Percentiles rank a stretch among this genome's conserved stretches.
Evolutionary conservation across 345 rosid genomes (phyloP).

Genomic region (Citrus cavaleriei): DNA sequence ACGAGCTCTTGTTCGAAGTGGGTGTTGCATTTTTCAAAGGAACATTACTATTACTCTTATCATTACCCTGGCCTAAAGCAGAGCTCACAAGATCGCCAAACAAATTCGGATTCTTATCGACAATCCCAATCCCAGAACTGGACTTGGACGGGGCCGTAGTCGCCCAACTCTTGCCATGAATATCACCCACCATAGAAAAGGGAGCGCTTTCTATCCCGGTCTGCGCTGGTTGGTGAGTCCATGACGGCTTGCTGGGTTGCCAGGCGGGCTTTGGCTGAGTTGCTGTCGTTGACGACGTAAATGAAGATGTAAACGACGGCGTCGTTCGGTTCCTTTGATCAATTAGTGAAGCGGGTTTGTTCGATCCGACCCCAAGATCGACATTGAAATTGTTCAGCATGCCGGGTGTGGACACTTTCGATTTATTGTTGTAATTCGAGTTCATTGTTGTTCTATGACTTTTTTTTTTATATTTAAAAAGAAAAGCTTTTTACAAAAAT

Average conservation of each 20-base stretch:
- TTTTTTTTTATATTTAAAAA: neutral
- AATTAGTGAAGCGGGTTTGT: slow-evolving; percentile 56
- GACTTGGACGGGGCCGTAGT: slow-evolving; percentile 44
- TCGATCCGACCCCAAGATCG: slow-evolving; percentile 75
- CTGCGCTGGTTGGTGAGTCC: slow-evolving; percentile 84
- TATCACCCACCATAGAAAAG: slow-evolving; percentile 85
- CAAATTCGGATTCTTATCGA: slow-evolving; percentile 65
- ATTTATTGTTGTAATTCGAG: slow-evolving; percentile 54
- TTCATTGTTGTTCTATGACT: slow-evolving; percentile 32
- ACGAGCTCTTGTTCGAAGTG: slow-evolving; percentile 36
- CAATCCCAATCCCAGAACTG: slow-evolving; percentile 53
- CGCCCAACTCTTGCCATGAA: slow-evolving; percentile 82
- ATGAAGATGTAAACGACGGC: slow-evolving; percentile 39
- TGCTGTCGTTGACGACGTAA: slow-evolving; percentile 34
- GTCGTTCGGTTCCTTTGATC: slow-evolving; percentile 62
- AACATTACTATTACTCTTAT: slow-evolving; percentile 40
- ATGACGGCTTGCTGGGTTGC: slow-evolving; percentile 75
- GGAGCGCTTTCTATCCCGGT: slow-evolving; percentile 47
- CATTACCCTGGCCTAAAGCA: slow-evolving; percentile 64
- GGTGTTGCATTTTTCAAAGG: slow-evolving; percentile 68
- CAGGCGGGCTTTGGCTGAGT: slow-evolving; percentile 63
- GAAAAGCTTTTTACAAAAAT: neutral
- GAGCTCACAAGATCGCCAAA: slow-evolving; percentile 89
- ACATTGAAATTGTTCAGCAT: slow-evolving; percentile 52
- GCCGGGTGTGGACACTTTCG: slow-evolving; percentile 41